Conservation (phyloP, 495 filamentous ascomycete genomes). For the Xylaria curta region DNA sequence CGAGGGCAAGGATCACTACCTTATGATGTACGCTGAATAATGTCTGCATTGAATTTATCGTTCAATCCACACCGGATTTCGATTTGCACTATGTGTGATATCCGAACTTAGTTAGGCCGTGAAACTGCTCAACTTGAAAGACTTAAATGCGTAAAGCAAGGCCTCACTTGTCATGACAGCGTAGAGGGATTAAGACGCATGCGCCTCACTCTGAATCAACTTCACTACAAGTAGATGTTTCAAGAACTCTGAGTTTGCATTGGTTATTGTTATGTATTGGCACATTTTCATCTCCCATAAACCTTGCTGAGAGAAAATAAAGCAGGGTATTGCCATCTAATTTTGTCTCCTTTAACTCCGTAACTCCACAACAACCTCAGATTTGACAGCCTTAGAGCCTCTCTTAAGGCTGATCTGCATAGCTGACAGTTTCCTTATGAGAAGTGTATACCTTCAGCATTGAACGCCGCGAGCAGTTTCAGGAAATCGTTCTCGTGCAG, state of each 20-base stretch:
- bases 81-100: not conserved
- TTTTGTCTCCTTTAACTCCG: slow-evolving; percentile 26
- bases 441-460: slow-evolving; percentile 93
- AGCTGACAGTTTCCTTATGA: slow-evolving; percentile 52
- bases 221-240: not conserved
- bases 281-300: not conserved
- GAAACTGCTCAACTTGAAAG: not conserved
- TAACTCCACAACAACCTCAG: slow-evolving; percentile 25
- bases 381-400: slow-evolving; percentile 3
- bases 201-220: not conserved
- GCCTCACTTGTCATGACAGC: not conserved
- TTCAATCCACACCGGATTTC: not conserved
- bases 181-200: not conserved
- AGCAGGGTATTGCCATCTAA: slow-evolving; percentile 25
- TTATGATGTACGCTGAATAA: slow-evolving; percentile 8
- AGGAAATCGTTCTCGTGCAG: slow-evolving; percentile 93
- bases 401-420: not conserved
- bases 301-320: not conserved
- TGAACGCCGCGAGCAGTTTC: slow-evolving; percentile 65
- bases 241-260: not conserved
- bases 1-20: not conserved
- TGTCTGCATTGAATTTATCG: not conserved
- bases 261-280: not conserved
- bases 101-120: not conserved
- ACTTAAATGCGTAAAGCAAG: not conserved